Percentiles rank a stretch among this genome's conserved stretches.
These are phyloP conservation scores for Musa balbisiana DNA, from an alignment of 202 grass and related monocot species.

Conservation along the genomic window DNA sequence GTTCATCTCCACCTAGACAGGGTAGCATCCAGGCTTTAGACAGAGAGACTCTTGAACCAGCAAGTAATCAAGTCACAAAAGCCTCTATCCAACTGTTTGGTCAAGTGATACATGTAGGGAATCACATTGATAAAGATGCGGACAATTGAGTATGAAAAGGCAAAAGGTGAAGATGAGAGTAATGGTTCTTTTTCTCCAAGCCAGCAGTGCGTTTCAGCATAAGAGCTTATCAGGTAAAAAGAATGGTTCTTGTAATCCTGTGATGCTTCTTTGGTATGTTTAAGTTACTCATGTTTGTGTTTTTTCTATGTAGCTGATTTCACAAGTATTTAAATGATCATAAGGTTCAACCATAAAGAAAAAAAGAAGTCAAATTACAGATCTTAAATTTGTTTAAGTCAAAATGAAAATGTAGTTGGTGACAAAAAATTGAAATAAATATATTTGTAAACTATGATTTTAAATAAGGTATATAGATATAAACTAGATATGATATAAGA, in stretches of 20 bases:
- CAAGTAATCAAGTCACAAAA: neutral
- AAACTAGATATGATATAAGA: too few species aligned
- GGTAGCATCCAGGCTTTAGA: neutral
- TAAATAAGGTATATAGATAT: too few species aligned
- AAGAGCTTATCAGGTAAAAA: neutral
- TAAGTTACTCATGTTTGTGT: neutral
- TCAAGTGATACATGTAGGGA: neutral
- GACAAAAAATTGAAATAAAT: too few species aligned
- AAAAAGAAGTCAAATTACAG: too few species aligned
- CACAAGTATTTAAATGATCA: too few species aligned
- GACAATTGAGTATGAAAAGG: neutral
- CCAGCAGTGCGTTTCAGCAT: too few species aligned
- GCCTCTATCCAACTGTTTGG: constrained; percentile 2
- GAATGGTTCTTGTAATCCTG: neutral
- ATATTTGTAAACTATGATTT: too few species aligned
- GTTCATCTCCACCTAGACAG: neutral
- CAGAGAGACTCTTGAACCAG: neutral
- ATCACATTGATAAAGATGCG: neutral
- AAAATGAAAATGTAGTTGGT: too few species aligned
- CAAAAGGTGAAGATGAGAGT: too few species aligned
- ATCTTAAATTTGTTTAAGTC: neutral
- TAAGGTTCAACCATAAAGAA: neutral
- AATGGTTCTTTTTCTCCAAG: too few species aligned
- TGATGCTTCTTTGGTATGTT: neutral
- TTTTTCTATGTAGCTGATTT: neutral